A percentile compares a stretch with the other conserved stretches of the same genome.
These are phyloP conservation scores for Diaporthe caulivora DNA, from an alignment of 2,329 filamentous ascomycete genomes.

Conservation along the genomic window DNA sequence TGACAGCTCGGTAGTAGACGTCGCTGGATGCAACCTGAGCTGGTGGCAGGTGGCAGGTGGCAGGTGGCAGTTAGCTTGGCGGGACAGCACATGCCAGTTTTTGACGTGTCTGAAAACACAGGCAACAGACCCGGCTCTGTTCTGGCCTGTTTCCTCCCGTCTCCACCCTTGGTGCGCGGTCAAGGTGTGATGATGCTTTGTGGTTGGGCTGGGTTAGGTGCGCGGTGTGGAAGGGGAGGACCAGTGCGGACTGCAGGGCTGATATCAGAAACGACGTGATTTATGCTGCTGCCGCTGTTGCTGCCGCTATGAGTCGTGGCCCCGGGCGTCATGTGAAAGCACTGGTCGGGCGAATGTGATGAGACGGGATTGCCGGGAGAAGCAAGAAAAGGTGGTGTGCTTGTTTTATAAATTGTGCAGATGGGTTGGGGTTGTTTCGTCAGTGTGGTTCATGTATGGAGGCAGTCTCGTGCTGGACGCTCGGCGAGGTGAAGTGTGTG, in stretches of 20 bases:
- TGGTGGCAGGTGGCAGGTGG: background rate
- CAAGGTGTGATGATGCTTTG: background rate
- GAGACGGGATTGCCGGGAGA: conserved; percentile 8
- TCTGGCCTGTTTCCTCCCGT: background rate
- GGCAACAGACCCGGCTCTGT: background rate
- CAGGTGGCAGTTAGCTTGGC: conserved; percentile 16
- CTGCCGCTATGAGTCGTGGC: background rate
- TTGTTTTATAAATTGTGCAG: conserved; percentile 37
- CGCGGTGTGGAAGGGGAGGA: background rate
- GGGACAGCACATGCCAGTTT: conserved; percentile 4
- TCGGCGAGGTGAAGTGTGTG: conserved; percentile 26
- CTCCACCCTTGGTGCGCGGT: background rate
- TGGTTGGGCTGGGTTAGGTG: background rate
- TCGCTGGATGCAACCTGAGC: conserved; percentile 14
- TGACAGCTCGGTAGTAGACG: conserved; percentile 3
- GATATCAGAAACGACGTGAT: conserved; percentile 7
- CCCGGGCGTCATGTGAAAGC: conserved; percentile 16
- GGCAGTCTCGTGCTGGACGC: conserved; percentile 4
- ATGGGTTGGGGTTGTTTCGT: conserved; percentile 39
- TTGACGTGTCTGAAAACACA: conserved; percentile 36
- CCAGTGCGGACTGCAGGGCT: conserved; percentile 4
- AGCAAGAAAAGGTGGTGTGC: conserved; percentile 19
- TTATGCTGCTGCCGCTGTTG: background rate
- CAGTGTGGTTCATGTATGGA: conserved; percentile 10
- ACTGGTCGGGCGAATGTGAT: conserved; percentile 11